Base-by-base conservation (phyloP, 129 eudicot species). In the Solidago caesia region DNA sequence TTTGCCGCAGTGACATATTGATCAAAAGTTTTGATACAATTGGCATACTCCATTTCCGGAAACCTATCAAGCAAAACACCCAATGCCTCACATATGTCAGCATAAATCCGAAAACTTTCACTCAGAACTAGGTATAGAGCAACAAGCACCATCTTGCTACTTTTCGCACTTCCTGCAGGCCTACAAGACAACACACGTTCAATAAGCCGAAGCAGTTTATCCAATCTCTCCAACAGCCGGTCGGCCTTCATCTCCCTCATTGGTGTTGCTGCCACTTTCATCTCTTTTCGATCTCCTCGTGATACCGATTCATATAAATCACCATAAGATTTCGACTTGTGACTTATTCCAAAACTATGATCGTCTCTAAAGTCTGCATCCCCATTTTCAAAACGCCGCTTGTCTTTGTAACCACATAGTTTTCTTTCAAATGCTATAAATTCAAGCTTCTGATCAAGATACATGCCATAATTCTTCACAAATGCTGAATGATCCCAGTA, bases 401-500 rank as follows among this genome's bases (percentile, higher is more conserved):
- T 80, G 45, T 75, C 84, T 56, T 73, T 88, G 68, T 65, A 74
- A 2, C 82, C 80, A 68, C 74, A 81, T 76, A 77, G 58, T 53
- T 84, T 90, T 21, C 89, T 86, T 68, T 83, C 92, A 67, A 83
- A 87, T 45, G 79, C 83, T 59, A 82, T 76, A 59, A 90, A 77
- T 29, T 90, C 92, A 47, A 90, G 77, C 89, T 82, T 87, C 67
- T 87, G 91, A 78, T 90, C 93, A 64, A 90, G 82, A 77, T 90
- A 90, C 77, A 79, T 47, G 1, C 86, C 88, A 47, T 90, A 90
- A 56, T 77, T 80, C 82, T 87, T 87, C 56, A 87, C 91, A 80
- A 90, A 90, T 11, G 81, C 87, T 0, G 90, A 84, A 82, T 90
- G 93, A 79, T 90, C 96, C 96, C 96, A 90, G 15, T 91, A 90